phyloP scores from a whole-genome alignment of 306 rosid genomes.

The Fragaria nilgerrensis region DNA sequence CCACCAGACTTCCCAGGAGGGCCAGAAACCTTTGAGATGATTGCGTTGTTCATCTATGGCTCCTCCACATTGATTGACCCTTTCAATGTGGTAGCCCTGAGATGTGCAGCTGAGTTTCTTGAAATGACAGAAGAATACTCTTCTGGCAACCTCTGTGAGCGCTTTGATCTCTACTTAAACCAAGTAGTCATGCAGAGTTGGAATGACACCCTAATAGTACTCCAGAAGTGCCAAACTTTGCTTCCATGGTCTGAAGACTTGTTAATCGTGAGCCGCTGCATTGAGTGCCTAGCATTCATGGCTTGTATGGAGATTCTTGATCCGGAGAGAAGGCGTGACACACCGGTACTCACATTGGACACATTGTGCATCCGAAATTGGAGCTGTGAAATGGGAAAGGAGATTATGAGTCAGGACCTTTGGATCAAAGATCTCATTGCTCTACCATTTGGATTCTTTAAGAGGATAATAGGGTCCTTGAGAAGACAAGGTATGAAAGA shows the following conservation, averaged over 20 bases:
- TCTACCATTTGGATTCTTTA: constrained; percentile 70
- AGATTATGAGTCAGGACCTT: constrained; percentile 50
- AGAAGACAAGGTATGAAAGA: constrained; percentile 95
- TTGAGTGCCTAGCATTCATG: constrained; percentile 91
- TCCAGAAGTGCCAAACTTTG: constrained; percentile 66
- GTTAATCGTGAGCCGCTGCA: constrained; percentile 75
- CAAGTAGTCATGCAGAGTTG: constrained; percentile 86
- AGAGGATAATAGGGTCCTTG: constrained; percentile 62
- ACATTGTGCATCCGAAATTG: constrained; percentile 50
- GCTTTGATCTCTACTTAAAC: constrained; percentile 74
- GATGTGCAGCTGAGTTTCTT: constrained; percentile 86
- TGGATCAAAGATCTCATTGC: constrained; percentile 91
- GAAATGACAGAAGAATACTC: constrained; percentile 75
- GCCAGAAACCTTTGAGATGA: constrained; percentile 75
- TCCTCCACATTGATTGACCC: constrained; percentile 75
- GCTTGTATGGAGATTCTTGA: constrained; percentile 96
- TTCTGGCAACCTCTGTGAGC: constrained; percentile 64
- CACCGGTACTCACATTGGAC: constrained; percentile 61
- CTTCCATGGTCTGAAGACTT: constrained; percentile 86
- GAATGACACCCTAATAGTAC: constrained; percentile 84
- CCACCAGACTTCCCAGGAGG: constrained; percentile 84
- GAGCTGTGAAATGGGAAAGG: constrained; percentile 57
- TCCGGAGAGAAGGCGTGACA: constrained; percentile 64
- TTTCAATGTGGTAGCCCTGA: constrained; percentile 65
- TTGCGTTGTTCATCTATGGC: constrained; percentile 70